Evolutionary conservation across 257 asterid species (phyloP).

Genomic region (Thymus mandschuricus): DNA sequence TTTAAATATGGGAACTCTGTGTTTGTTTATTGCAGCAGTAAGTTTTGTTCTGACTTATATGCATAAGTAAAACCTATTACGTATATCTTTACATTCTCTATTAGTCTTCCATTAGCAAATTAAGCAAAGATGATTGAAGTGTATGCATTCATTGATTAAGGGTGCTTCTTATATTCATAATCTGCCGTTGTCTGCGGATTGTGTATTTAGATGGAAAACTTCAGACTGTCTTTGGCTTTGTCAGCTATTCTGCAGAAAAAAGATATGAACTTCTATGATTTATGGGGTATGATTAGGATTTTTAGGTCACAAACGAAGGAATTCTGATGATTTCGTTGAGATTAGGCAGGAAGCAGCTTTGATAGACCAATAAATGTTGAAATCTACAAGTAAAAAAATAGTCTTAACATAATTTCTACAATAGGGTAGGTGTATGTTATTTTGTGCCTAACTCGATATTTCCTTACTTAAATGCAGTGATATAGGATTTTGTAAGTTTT

Average conservation of each 20-base stretch:
- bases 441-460: no score
- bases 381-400: neutral
- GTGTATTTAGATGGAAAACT: neutral
- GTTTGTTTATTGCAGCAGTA: neutral
- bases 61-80: neutral
- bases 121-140: neutral
- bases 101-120: neutral
- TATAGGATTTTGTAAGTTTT: no score
- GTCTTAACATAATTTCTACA: no score
- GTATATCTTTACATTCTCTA: no score
- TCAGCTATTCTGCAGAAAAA: neutral
- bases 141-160: neutral
- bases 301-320: slow-evolving; percentile 5
- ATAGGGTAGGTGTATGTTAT: no score
- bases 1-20: neutral
- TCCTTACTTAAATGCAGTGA: no score
- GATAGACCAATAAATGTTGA: no score
- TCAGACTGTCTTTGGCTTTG: neutral
- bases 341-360: neutral
- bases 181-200: no score
- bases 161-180: no score
- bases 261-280: neutral
- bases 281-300: neutral
- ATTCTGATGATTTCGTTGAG: neutral
- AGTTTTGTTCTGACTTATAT: neutral